Conservation (phyloP, 805 yeast genomes). For the Metschnikowia koreensis region DNA sequence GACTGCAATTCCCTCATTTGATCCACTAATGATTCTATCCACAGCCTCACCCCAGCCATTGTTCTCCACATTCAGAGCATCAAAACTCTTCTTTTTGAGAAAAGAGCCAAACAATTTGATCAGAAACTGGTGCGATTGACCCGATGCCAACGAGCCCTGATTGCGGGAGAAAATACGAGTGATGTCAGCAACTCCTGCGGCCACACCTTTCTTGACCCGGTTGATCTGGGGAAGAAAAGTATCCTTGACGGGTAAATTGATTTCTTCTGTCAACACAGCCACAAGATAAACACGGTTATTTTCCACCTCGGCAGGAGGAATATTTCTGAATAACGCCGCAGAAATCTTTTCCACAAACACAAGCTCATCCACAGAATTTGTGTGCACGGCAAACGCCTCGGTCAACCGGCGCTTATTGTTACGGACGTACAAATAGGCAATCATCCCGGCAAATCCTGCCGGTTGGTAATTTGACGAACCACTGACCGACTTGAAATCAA, state of each 20-base stretch:
- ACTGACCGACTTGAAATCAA: slow-evolving; percentile 69
- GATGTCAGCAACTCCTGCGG: slow-evolving; percentile 85
- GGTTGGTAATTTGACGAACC: slow-evolving; percentile 60
- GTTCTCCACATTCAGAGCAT: slow-evolving; percentile 29
- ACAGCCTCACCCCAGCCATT: slow-evolving; percentile 89
- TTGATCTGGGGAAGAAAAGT: slow-evolving; percentile 31
- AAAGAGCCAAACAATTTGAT: slow-evolving; percentile 73
- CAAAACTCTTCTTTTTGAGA: slow-evolving; percentile 42
- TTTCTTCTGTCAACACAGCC: slow-evolving; percentile 70
- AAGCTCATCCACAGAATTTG: slow-evolving; percentile 55
- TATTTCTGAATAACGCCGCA: slow-evolving; percentile 75
- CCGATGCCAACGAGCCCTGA: slow-evolving; percentile 56
- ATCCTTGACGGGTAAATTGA: slow-evolving; percentile 43
- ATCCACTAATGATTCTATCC: slow-evolving; percentile 73
- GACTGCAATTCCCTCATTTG: slow-evolving; percentile 72
- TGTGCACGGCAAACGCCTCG: slow-evolving; percentile 73
- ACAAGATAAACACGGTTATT: slow-evolving; percentile 70
- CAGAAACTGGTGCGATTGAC: slow-evolving; percentile 68
- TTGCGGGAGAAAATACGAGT: slow-evolving; percentile 70
- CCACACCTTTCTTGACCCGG: slow-evolving; percentile 70
- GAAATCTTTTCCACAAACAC: slow-evolving; percentile 63
- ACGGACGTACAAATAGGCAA: slow-evolving; percentile 70
- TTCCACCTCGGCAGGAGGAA: slow-evolving; percentile 65
- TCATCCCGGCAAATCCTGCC: slow-evolving; percentile 66
- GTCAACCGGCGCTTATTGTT: slow-evolving; percentile 63